Evolutionary conservation across 768 basidiomycete species (phyloP).

Genomic region (Podaxis carcinomalis): DNA sequence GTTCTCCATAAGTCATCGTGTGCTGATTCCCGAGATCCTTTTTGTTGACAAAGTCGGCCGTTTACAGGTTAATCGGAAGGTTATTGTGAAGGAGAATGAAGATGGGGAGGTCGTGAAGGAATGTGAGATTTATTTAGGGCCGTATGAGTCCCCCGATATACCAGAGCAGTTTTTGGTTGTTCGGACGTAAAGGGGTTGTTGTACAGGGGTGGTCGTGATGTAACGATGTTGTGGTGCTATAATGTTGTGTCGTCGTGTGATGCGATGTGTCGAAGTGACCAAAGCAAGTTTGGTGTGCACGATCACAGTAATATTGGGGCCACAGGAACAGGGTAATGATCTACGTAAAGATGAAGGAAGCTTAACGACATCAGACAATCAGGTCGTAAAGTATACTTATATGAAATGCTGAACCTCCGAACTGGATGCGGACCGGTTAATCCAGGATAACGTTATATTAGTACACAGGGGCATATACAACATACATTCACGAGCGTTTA

Average conservation of each 20-base stretch:
- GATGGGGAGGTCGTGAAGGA: constrained; percentile 30
- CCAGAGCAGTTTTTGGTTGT: constrained; percentile 74
- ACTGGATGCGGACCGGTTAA: too few relatives aligned
- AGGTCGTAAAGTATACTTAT: too few relatives aligned
- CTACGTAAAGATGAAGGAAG: too few relatives aligned
- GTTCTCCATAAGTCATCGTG: not conserved
- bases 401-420: too few relatives aligned
- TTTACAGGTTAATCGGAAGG: constrained; percentile 41
- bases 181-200: constrained; percentile 36
- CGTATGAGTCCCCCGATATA: constrained; percentile 61
- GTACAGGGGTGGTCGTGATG: not conserved
- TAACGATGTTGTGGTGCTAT: not conserved
- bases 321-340: too few relatives aligned
- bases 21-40: constrained; percentile 1
- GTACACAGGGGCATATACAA: too few relatives aligned
- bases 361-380: too few relatives aligned
- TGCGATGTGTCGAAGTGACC: too few relatives aligned
- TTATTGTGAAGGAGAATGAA: constrained; percentile 34
- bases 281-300: too few relatives aligned
- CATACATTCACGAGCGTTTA: not conserved
- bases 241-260: not conserved
- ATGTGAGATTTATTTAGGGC: constrained; percentile 34
- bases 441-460: too few relatives aligned
- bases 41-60: not conserved
- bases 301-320: too few relatives aligned